A percentile compares a stretch with the other conserved stretches of the same genome.
Evolutionary conservation across 1,139 yeast genomes (phyloP).

Genomic region (Geotrichum restrictum): DNA sequence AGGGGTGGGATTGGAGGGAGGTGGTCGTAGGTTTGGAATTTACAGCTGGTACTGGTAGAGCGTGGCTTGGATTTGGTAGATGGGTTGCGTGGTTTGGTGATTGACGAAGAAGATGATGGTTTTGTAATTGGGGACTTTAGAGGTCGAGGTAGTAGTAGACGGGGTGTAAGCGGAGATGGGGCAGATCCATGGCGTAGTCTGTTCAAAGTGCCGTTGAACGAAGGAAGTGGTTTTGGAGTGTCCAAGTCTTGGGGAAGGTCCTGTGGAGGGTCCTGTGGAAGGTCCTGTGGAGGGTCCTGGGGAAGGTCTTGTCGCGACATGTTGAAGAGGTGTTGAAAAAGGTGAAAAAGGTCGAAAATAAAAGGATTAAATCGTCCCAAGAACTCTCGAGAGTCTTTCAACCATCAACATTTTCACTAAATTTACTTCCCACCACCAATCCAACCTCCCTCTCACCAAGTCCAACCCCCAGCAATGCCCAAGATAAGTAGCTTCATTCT

Average conservation of each 20-base stretch:
- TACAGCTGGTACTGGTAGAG: background rate
- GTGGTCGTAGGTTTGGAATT: constrained; percentile 27
- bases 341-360: background rate
- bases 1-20: constrained; percentile 37
- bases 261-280: too few species aligned
- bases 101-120: background rate
- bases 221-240: constrained; percentile 10
- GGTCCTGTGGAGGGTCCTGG: too few species aligned
- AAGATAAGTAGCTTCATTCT: constrained; percentile 30
- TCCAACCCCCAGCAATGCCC: constrained; percentile 25
- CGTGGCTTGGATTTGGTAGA: background rate
- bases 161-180: too few species aligned
- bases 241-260: too few species aligned
- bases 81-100: background rate
- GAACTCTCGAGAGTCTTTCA: background rate
- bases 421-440: constrained; percentile 3
- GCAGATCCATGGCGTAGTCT: constrained; percentile 15
- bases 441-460: background rate
- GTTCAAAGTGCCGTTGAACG: constrained; percentile 22
- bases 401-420: background rate
- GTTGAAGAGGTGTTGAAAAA: background rate
- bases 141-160: too few species aligned
- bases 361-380: background rate
- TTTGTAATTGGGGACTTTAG: too few species aligned
- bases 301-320: constrained; percentile 13